Evolutionary conservation across 2,329 filamentous ascomycete species (phyloP).

Genomic region (Fusarium sarcochroum): DNA sequence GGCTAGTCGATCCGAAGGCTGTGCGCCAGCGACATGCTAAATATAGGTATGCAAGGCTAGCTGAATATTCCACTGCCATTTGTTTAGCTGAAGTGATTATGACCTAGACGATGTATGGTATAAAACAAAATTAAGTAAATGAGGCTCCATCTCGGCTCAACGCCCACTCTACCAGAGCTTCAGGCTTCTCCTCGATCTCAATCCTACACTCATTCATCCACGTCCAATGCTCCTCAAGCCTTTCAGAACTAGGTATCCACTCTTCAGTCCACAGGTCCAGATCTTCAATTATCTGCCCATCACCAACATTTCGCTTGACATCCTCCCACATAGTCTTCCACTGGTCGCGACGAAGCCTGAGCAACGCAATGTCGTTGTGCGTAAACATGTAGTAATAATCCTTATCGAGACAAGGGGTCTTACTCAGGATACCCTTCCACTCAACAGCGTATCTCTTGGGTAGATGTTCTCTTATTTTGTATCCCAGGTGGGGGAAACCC

Average conservation of each 20-base stretch:
- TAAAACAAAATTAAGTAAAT: constrained; percentile 1
- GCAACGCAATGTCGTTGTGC: neutral
- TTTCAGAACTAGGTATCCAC: neutral
- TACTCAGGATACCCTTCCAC: neutral
- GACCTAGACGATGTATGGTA: no score
- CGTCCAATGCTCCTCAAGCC: constrained; percentile 15
- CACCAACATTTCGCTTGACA: neutral
- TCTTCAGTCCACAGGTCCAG: neutral
- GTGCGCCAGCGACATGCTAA: no score
- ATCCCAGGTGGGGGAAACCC: neutral
- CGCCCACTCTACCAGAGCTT: constrained; percentile 26
- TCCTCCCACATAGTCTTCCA: constrained; percentile 6
- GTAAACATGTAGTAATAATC: rapidly evolving
- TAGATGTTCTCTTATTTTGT: rapidly evolving
- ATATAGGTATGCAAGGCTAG: no score
- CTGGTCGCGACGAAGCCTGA: neutral
- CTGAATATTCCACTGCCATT: no score
- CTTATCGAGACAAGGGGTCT: neutral
- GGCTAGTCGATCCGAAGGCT: neutral
- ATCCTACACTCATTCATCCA: constrained; percentile 13
- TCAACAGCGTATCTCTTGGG: neutral
- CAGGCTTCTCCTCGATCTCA: constrained; percentile 19
- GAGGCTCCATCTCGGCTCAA: constrained; percentile 11
- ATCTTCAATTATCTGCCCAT: neutral
- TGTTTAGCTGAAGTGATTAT: no score